Evolutionary conservation across 2,329 filamentous ascomycete species (phyloP), one percentile per base, ranked within the genome.

Genomic region (Microascus cirrosus): DNA sequence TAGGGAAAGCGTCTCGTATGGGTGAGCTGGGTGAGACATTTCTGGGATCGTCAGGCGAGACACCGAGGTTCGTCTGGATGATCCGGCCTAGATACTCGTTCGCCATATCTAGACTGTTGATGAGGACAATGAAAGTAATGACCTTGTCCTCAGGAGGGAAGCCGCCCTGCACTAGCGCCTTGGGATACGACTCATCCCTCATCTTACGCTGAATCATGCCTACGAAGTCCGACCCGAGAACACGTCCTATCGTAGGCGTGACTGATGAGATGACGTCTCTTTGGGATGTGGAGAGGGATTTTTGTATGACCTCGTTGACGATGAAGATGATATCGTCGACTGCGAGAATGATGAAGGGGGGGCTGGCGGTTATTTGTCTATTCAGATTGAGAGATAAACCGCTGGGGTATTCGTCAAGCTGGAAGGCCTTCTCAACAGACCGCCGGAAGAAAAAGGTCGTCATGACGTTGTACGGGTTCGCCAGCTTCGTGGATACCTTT

Each of bases 281-380:
- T 68, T 96, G 92, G 2, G 89, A 90, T 0, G 95, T 97, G 0
- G 89, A 87, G 24, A 97, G 77, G 0, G 90, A 89, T 62, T 93
- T 86, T 62, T 95, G 87, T 8, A 97, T 78, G 36, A 97, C 88
- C 55, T 93, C 87, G 68, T 95, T 95, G 68, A 96, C 89, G 65
- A 99, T 96, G 72, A 97, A 99, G 93, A 99, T 97, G 67, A 97
- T 91, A 73, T 96, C 94, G 74, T 99, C 94, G 10, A 99, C 92
- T 0, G 93, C 92, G 1, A 92, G 91, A 51, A 94, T 93, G 65
- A 99, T 96, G 67, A 90, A 95, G 0, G 94, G 94, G 2, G 90
- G 82, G 64, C 91, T 90, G 59, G 85, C 82, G 56, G 87, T 83
- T 51, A 96, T 77, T 3, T 86, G 78, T 66, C 80, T 88, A 65